Evolutionary conservation across 2,329 filamentous ascomycete species (phyloP).

Genomic region (Amesomyces nigricolor): DNA sequence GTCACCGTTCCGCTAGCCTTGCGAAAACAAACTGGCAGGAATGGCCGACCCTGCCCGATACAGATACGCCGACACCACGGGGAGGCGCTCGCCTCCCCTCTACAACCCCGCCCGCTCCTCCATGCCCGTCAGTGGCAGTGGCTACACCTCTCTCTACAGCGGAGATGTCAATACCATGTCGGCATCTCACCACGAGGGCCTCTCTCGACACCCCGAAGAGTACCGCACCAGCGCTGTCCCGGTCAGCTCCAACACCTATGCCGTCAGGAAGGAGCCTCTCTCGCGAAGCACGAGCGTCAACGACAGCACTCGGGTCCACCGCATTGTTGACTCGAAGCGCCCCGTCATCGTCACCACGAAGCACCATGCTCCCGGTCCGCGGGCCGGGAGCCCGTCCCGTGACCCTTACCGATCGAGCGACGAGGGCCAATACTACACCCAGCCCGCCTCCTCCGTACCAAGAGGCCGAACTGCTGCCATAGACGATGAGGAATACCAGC

Average conservation of each 20-base stretch:
- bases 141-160: constrained; percentile 45
- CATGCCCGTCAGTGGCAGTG: constrained; percentile 44
- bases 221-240: constrained; percentile 32
- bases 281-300: constrained; percentile 43
- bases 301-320: constrained; percentile 42
- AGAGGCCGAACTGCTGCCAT: constrained; percentile 46
- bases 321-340: constrained; percentile 48
- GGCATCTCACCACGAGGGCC: constrained; percentile 31
- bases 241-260: constrained; percentile 51
- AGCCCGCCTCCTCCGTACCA: constrained; percentile 51
- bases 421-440: constrained; percentile 45
- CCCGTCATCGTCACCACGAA: constrained; percentile 55
- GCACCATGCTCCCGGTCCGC: constrained; percentile 34
- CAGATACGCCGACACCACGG: constrained; percentile 19
- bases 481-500: constrained; percentile 47
- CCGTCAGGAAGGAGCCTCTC: constrained; percentile 48
- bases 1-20: not conserved
- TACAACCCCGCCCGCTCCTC: constrained; percentile 50
- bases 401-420: constrained; percentile 51
- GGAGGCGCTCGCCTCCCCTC: constrained; percentile 27
- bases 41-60: constrained; percentile 26
- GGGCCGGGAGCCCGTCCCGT: constrained; percentile 43
- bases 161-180: constrained; percentile 52
- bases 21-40: not conserved
- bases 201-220: constrained; percentile 29